These are phyloP conservation scores for Pseudocercospora ulei DNA, from an alignment of 2,329 filamentous ascomycete genomes.

Conservation along the genomic window DNA sequence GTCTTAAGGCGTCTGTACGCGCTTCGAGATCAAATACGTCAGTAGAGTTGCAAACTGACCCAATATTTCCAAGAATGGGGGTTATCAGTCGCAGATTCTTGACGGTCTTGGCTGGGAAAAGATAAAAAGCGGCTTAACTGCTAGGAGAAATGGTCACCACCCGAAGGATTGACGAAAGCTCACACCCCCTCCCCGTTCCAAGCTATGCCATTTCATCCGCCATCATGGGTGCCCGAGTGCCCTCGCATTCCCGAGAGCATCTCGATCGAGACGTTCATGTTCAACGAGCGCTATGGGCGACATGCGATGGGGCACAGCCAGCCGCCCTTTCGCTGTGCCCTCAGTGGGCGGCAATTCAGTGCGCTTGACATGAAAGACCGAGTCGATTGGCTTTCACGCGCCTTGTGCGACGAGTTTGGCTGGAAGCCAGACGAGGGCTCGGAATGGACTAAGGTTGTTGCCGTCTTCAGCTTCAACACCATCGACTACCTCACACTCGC, in stretches of 20 bases:
- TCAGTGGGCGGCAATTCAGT: conserved; percentile 57
- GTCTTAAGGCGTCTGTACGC: too few relatives aligned
- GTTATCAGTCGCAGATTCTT: too few relatives aligned
- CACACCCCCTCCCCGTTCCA: background rate
- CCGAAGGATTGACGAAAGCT: background rate
- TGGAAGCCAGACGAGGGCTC: conserved; percentile 60
- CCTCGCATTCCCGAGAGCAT: conserved; percentile 64
- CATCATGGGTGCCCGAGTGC: conserved; percentile 52
- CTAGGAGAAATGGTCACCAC: too few relatives aligned
- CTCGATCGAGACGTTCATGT: conserved; percentile 66
- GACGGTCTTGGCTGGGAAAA: too few relatives aligned
- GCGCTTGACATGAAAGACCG: conserved; percentile 54
- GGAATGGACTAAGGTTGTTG: conserved; percentile 74
- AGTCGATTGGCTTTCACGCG: conserved; percentile 57
- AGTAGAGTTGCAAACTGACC: too few relatives aligned
- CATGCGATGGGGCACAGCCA: conserved; percentile 52
- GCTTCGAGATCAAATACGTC: too few relatives aligned
- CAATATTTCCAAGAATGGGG: too few relatives aligned
- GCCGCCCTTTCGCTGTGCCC: conserved; percentile 66
- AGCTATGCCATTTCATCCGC: conserved; percentile 49
- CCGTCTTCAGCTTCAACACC: conserved; percentile 72
- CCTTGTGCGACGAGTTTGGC: conserved; percentile 59
- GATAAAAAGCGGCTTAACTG: too few relatives aligned
- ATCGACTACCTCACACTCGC: conserved; percentile 65
- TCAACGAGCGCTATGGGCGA: conserved; percentile 60